These are phyloP conservation scores for Tricholoma saponaceum DNA, from an alignment of 768 basidiomycete species.

Conservation along the genomic window DNA sequence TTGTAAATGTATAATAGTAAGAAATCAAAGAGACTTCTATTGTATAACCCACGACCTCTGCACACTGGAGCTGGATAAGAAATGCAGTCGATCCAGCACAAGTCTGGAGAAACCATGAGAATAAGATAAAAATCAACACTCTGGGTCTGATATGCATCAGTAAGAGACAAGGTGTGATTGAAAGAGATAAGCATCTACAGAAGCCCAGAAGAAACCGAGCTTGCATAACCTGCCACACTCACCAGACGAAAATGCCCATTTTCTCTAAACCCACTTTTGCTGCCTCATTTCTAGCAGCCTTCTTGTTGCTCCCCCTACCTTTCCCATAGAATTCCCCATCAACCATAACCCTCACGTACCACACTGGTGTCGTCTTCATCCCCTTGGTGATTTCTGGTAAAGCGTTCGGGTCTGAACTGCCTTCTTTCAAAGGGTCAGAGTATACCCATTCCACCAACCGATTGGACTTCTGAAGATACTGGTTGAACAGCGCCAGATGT, in stretches of 20 bases:
- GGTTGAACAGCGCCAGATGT: slow-evolving; percentile 79
- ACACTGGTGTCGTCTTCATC: slow-evolving; percentile 69
- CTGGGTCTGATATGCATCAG: slow-evolving; percentile 1
- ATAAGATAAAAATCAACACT: slow-evolving; percentile 8
- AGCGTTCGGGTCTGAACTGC: slow-evolving; percentile 16
- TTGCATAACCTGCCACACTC: slow-evolving; percentile 18
- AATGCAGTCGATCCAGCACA: slow-evolving; percentile 39
- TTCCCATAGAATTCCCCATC: slow-evolving; percentile 55
- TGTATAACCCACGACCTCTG: slow-evolving; percentile 43
- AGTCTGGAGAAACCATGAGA: slow-evolving; percentile 56
- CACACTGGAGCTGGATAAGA: slow-evolving; percentile 55
- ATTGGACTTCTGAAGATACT: slow-evolving; percentile 58
- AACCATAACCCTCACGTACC: slow-evolving; percentile 64
- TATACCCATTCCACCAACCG: slow-evolving; percentile 70
- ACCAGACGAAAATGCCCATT: slow-evolving; percentile 54
- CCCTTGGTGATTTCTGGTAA: slow-evolving; percentile 26
- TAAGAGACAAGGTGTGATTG: background rate
- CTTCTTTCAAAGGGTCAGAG: slow-evolving; percentile 28
- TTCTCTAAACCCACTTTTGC: slow-evolving; percentile 67
- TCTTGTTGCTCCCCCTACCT: slow-evolving; percentile 74
- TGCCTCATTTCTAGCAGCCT: slow-evolving; percentile 75
- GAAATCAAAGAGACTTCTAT: background rate
- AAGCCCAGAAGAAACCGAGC: slow-evolving; percentile 13
- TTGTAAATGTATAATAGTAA: background rate
- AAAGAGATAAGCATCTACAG: background rate